Percentiles rank a stretch among this genome's conserved stretches.
Evolutionary conservation across 768 basidiomycete species (phyloP).

Genomic region (Suillus cothurnatus): DNA sequence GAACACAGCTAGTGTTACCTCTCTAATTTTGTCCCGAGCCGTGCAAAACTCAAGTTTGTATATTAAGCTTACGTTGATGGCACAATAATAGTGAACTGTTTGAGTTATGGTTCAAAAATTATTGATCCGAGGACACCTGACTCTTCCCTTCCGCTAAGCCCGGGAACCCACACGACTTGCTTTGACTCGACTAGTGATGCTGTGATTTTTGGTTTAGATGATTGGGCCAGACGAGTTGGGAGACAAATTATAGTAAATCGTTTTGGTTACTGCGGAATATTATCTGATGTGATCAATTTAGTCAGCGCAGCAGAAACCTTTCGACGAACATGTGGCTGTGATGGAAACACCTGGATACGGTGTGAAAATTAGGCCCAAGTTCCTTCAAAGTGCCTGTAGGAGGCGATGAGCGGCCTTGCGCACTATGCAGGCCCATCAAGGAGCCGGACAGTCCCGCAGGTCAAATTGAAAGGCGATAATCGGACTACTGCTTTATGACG

Average conservation of each 20-base stretch:
- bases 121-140: conserved; percentile 33
- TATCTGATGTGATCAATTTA: conserved; percentile 23
- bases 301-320: conserved; percentile 32
- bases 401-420: conserved; percentile 9
- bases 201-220: conserved; percentile 7
- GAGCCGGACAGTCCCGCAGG: conserved; percentile 5
- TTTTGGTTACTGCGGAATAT: conserved; percentile 20
- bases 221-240: conserved; percentile 13
- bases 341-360: conserved; percentile 21
- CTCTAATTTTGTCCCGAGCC: background rate
- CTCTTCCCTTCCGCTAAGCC: conserved; percentile 25
- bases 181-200: background rate
- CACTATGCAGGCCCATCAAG: conserved; percentile 6
- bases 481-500: conserved; percentile 9
- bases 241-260: conserved; percentile 20
- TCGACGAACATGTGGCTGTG: conserved; percentile 7
- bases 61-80: background rate
- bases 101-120: conserved; percentile 7
- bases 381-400: conserved; percentile 1
- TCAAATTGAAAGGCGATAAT: conserved; percentile 8
- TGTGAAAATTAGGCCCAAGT: conserved; percentile 24
- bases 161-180: conserved; percentile 22
- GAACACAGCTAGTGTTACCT: background rate
- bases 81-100: background rate
- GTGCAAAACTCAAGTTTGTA: background rate